These are phyloP conservation scores for Globisporangium nodosum DNA, from an alignment of 352 stramenopile species.

Conservation along the genomic window DNA sequence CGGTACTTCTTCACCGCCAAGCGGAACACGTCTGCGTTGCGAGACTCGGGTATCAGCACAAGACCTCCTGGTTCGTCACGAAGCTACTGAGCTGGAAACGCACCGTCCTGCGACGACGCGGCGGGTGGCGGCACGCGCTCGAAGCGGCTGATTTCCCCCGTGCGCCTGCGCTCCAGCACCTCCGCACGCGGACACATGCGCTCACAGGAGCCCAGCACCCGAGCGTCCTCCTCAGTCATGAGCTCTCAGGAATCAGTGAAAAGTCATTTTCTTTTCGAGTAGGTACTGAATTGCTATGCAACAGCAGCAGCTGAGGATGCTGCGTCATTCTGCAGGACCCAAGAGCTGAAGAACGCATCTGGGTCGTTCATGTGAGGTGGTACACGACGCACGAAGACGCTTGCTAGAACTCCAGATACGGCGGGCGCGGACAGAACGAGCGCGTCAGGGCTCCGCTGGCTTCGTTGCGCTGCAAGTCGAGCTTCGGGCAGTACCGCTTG, in stretches of 20 bases:
- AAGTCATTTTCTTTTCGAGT: too few species aligned
- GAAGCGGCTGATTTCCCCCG: constrained; percentile 43
- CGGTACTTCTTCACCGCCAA: constrained; percentile 47
- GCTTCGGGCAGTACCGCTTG: constrained; percentile 43
- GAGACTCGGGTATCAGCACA: background rate
- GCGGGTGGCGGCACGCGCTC: constrained; percentile 18
- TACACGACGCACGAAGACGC: background rate
- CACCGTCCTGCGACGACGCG: background rate
- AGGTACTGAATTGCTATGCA: too few species aligned
- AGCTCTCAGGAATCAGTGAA: too few species aligned
- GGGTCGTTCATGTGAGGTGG: constrained; percentile 48
- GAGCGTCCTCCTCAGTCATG: background rate
- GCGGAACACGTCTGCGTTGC: constrained; percentile 11
- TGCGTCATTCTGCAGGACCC: constrained; percentile 22
- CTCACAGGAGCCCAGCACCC: constrained; percentile 22
- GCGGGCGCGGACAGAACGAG: constrained; percentile 48
- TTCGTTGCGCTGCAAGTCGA: constrained; percentile 65
- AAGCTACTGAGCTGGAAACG: background rate
- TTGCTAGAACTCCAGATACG: constrained; percentile 44
- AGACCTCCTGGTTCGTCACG: background rate
- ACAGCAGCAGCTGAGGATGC: too few species aligned
- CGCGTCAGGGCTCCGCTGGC: constrained; percentile 38
- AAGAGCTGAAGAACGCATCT: constrained; percentile 68
- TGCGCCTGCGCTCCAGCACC: constrained; percentile 23
- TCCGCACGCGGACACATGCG: constrained; percentile 29